Conservation (phyloP, 2,329 filamentous ascomycete genomes). For the Scedosporium boydii region DNA sequence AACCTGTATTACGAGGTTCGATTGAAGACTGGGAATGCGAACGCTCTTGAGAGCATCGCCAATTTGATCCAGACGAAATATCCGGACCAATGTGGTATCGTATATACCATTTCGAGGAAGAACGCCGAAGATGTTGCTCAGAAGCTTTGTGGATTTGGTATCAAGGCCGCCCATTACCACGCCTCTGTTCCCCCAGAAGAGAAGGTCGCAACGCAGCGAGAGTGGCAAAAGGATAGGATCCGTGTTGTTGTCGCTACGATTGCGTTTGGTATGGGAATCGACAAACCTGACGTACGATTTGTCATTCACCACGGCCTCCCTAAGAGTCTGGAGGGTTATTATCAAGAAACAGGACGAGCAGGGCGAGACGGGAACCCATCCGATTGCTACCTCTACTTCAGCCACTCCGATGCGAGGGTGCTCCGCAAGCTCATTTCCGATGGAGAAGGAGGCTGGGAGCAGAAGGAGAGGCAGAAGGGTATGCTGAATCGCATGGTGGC, state of each 20-base stretch:
- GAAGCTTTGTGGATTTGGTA: constrained; percentile 53
- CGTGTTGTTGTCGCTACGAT: constrained; percentile 97
- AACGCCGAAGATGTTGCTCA: constrained; percentile 72
- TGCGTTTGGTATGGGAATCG: constrained; percentile 99
- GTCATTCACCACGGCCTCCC: constrained; percentile 90
- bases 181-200: constrained; percentile 61
- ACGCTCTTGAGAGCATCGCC: constrained; percentile 37
- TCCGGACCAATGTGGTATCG: constrained; percentile 67
- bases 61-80: constrained; percentile 64
- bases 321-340: constrained; percentile 95
- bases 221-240: constrained; percentile 71
- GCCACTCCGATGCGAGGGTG: constrained; percentile 64
- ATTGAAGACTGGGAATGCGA: constrained; percentile 53
- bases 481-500: constrained; percentile 81
- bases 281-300: constrained; percentile 93
- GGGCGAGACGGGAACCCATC: constrained; percentile 83
- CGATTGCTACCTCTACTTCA: constrained; percentile 84
- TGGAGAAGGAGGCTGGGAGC: constrained; percentile 64
- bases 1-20: constrained; percentile 86
- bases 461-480: constrained; percentile 72
- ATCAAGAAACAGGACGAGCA: constrained; percentile 93
- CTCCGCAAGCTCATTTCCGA: constrained; percentile 75
- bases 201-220: constrained; percentile 61
- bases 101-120: constrained; percentile 84
- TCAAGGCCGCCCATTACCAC: constrained; percentile 79